Evolutionary conservation across 306 rosid genomes (phyloP), one percentile per base, ranked within the genome.

Genomic region (Gastrolobium villosum): DNA sequence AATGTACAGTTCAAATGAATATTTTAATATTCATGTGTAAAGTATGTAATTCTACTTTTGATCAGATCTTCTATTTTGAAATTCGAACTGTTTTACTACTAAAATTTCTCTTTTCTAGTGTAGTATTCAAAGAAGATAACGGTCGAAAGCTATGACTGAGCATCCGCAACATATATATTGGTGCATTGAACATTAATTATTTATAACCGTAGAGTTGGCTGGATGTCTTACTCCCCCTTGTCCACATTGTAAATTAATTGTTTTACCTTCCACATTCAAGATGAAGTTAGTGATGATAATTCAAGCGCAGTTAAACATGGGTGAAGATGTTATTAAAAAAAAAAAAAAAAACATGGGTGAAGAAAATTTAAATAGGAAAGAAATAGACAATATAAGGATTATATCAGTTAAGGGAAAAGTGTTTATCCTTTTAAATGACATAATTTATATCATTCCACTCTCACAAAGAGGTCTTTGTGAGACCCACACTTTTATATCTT

Each of bases 101-200:
- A 68, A 10, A 10, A 2, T 37, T 20, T 41, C 28, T 26, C 10
- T 35, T 78, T 66, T 59, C 44, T 43, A 39, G 45, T 55, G 30
- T 31, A 30, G 55, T 66, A 50, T 72, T 83, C 63, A 54, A 77
- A 65, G 5, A 55, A 30, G 49, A 31, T 65, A 30, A 46, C 65
- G n/a, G 49, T 14, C 6, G 44, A 53, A 61, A 68, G 63, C 48
- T 6, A 48, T 73, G 46, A 73, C 2, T 39, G 10, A 78, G 67
- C 65, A 57, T 52, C 44, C 34, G 8, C 41, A 14, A 14, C 39
- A n/a, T 11, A 48, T 3, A 7, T 57, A 66, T 3, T 26, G 56
- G 31, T 73, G 44, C 87, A 84, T 70, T 70, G 79, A 84, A 76
- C 76, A 32, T 49, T 69, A 6, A 13, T 40, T 70, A 70, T 4